Evolutionary conservation across 2,329 filamentous ascomycete species (phyloP).

Genomic region (Aaosphaeria pasadenensis): DNA sequence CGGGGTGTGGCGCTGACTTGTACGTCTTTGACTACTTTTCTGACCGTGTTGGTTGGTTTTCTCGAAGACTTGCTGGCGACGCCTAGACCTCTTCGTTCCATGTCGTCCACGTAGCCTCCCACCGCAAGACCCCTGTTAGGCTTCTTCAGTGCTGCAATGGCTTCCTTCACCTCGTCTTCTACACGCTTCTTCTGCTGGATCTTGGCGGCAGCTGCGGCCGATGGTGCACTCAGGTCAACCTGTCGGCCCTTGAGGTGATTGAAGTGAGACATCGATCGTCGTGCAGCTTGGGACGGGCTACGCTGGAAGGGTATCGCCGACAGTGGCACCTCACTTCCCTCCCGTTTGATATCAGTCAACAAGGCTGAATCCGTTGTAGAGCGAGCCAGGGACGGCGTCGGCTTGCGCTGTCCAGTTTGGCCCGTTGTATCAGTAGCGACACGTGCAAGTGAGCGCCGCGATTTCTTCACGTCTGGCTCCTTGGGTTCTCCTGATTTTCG

Average conservation of each 20-base stretch:
- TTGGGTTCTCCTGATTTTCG: slow-evolving; percentile 39
- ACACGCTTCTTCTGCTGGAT: slow-evolving; percentile 64
- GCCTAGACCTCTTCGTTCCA: slow-evolving; percentile 53
- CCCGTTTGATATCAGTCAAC: slow-evolving; percentile 63
- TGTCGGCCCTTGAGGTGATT: slow-evolving; percentile 51
- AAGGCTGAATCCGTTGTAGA: slow-evolving; percentile 63
- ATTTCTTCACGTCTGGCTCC: slow-evolving; percentile 38
- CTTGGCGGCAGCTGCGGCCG: slow-evolving; percentile 55
- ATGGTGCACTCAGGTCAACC: slow-evolving; percentile 54
- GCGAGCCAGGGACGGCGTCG: slow-evolving; percentile 63
- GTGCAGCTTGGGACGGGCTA: slow-evolving; percentile 39
- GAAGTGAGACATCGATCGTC: slow-evolving; percentile 39
- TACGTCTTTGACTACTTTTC: slow-evolving; percentile 31
- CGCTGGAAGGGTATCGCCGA: slow-evolving; percentile 50
- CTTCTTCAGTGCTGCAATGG: slow-evolving; percentile 70
- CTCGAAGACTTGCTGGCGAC: slow-evolving; percentile 19
- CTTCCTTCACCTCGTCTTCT: slow-evolving; percentile 68
- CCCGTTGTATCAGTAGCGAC: slow-evolving; percentile 58
- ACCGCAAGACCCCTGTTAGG: slow-evolving; percentile 71
- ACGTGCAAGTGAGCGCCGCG: slow-evolving; percentile 57
- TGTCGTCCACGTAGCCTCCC: slow-evolving; percentile 64
- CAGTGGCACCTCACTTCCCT: slow-evolving; percentile 60
- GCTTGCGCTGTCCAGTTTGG: slow-evolving; percentile 41
- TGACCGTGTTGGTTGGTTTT: slow-evolving; percentile 24
- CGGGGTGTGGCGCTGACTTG: slow-evolving; percentile 45